These are phyloP conservation scores for Fusarium phyllophilum DNA, from an alignment of 2,329 filamentous ascomycete genomes.

Conservation along the genomic window DNA sequence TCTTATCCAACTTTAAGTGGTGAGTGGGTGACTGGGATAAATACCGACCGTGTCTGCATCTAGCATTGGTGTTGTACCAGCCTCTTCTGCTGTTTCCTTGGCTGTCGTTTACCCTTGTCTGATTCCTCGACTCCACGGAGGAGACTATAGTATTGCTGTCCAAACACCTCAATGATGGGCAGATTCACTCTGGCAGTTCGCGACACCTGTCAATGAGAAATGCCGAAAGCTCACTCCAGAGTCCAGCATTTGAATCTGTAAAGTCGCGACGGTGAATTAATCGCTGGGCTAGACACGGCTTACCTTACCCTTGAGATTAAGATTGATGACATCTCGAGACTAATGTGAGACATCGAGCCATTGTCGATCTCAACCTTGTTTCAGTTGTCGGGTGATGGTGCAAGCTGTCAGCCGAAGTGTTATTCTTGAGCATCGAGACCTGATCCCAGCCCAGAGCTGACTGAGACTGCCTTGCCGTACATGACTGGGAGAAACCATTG, in stretches of 20 bases:
- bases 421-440: neutral
- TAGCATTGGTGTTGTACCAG: neutral
- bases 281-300: too few species aligned
- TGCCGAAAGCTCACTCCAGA: neutral
- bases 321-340: neutral
- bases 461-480: neutral
- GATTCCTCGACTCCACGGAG: neutral
- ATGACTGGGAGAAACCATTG: neutral
- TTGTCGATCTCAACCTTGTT: neutral
- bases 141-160: neutral
- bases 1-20: too few species aligned
- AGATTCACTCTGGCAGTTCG: neutral
- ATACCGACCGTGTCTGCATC: neutral
- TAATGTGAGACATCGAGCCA: neutral
- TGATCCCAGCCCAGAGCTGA: neutral
- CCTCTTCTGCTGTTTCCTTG: neutral
- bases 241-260: neutral
- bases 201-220: neutral
- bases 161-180: neutral
- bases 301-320: neutral
- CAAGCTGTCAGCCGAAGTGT: too few species aligned
- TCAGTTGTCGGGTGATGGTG: neutral
- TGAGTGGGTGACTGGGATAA: neutral
- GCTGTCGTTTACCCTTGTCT: neutral
- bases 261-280: neutral